These are phyloP conservation scores for Tulasnella sp. DNA, from an alignment of 768 basidiomycete species.

Conservation along the genomic window DNA sequence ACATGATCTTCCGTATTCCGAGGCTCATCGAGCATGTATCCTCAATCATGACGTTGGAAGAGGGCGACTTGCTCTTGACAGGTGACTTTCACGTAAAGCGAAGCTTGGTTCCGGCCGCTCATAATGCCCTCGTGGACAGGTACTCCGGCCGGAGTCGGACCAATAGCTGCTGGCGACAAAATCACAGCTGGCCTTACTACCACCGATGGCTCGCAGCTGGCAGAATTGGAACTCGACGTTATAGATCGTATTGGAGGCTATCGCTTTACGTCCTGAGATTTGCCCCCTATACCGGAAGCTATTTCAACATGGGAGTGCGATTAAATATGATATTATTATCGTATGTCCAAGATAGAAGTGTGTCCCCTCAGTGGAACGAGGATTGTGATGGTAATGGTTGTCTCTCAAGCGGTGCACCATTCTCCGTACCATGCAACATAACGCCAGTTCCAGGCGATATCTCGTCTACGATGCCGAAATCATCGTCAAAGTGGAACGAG, in stretches of 20 bases:
- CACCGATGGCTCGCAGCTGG: slow-evolving; percentile 37
- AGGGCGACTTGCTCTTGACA: slow-evolving; percentile 32
- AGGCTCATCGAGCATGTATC: slow-evolving; percentile 83
- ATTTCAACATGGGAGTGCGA: neutral
- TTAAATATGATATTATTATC: slow-evolving; percentile 11
- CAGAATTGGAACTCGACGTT: slow-evolving; percentile 56
- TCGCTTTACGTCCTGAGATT: slow-evolving; percentile 36
- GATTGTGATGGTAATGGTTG: slow-evolving; percentile 6
- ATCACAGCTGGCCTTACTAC: slow-evolving; percentile 67
- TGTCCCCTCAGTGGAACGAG: neutral
- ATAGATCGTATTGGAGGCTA: slow-evolving; percentile 65
- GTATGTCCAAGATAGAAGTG: neutral
- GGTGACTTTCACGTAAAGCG: neutral
- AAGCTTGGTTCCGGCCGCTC: neutral
- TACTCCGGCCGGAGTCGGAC: slow-evolving; percentile 87
- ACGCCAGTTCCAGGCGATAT: neutral
- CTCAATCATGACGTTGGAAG: slow-evolving; percentile 96
- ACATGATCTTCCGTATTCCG: slow-evolving; percentile 92
- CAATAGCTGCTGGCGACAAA: slow-evolving; percentile 63
- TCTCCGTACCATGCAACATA: slow-evolving; percentile 3
- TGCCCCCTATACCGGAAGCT: neutral
- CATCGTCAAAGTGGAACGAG: slow-evolving; percentile 36
- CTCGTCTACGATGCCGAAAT: slow-evolving; percentile 4
- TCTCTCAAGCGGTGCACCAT: slow-evolving; percentile 6
- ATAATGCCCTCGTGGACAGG: slow-evolving; percentile 43